phyloP scores from a whole-genome alignment of 1,284 basidiomycete genomes.

The Cutaneotrichosporon spelunceum region DNA sequence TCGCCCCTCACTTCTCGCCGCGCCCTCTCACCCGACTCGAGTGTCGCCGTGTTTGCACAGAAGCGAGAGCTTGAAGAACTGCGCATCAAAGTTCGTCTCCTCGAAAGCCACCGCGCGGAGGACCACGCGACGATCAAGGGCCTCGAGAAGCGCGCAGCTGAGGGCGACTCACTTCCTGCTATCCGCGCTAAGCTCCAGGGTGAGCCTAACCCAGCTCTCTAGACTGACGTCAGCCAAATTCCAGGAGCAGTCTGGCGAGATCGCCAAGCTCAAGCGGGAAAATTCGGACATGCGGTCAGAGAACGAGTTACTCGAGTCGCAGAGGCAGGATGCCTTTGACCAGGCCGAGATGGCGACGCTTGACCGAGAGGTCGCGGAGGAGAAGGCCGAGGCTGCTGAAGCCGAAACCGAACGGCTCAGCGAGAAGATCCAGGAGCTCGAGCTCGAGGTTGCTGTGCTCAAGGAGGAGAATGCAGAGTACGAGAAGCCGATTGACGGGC shows the following conservation, averaged over 20 bases:
- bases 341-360: conserved; percentile 92
- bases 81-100: conserved; percentile 73
- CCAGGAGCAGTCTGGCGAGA: conserved; percentile 70
- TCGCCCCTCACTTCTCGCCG: conserved; percentile 1
- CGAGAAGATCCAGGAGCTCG: conserved; percentile 73
- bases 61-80: conserved; percentile 66
- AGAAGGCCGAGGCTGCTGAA: conserved; percentile 77
- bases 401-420: conserved; percentile 70
- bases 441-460: conserved; percentile 78
- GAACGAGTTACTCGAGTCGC: conserved; percentile 61
- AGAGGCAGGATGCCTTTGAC: conserved; percentile 71
- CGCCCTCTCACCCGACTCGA: conserved; percentile 19
- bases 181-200: conserved; percentile 78
- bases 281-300: conserved; percentile 64
- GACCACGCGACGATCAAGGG: conserved; percentile 77
- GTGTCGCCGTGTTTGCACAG: conserved; percentile 28
- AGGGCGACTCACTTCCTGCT: conserved; percentile 80
- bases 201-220: conserved; percentile 19
- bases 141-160: conserved; percentile 76
- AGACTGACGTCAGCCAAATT: conserved; percentile 62
- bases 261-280: conserved; percentile 65
- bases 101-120: conserved; percentile 82
- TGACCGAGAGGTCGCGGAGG: conserved; percentile 96
- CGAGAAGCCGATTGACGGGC: conserved; percentile 52
- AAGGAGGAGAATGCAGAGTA: conserved; percentile 58